Conservation (phyloP, 495 filamentous ascomycete genomes). For the Xylaria venustula region DNA sequence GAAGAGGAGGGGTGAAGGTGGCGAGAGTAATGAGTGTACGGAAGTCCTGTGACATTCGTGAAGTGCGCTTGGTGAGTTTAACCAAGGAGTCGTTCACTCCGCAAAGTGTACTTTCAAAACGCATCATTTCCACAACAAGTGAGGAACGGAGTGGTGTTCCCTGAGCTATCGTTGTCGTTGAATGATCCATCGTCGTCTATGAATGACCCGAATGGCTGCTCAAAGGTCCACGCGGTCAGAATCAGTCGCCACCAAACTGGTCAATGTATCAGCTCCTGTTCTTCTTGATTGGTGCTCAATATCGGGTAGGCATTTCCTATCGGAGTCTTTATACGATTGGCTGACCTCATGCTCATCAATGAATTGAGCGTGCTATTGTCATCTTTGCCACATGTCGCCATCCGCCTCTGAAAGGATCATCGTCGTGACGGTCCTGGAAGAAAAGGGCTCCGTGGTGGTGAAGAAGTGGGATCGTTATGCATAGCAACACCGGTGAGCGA, state of each 20-base stretch:
- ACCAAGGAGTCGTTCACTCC: neutral
- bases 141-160: constrained; percentile 4
- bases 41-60: neutral
- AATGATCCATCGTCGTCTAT: neutral
- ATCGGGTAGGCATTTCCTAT: neutral
- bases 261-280: neutral
- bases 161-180: neutral
- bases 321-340: neutral
- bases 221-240: neutral
- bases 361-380: neutral
- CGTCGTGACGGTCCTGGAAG: neutral
- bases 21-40: constrained; percentile 1
- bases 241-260: constrained; percentile 3
- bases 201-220: neutral
- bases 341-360: constrained; percentile 4
- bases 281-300: constrained; percentile 8
- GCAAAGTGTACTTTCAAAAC: neutral
- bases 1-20: neutral
- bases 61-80: neutral
- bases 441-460: neutral
- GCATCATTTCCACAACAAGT: neutral
- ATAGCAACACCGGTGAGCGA: neutral
- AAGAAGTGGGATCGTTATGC: neutral
- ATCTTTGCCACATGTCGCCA: constrained; percentile 9
- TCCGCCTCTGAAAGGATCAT: neutral